phyloP scores from a whole-genome alignment of 2,329 filamentous ascomycete species.

The Fusarium ambrosium region DNA sequence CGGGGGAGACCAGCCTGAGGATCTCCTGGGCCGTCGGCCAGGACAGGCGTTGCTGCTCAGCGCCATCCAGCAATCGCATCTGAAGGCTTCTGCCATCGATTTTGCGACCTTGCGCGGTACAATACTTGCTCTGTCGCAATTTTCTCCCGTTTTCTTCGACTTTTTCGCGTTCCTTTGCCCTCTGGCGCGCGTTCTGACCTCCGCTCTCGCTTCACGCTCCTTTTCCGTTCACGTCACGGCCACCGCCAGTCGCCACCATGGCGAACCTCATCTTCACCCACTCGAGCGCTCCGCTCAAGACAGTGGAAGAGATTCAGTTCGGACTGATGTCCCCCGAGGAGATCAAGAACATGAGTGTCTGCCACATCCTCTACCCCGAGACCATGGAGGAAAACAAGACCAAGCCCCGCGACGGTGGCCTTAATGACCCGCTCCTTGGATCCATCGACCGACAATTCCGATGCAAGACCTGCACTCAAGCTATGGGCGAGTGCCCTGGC shows the following conservation, averaged over 20 bases:
- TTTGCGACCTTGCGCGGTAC: conserved; percentile 43
- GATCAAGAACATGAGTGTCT: conserved; percentile 99
- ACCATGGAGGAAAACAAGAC: conserved; percentile 98
- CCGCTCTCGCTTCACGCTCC: conserved; percentile 43
- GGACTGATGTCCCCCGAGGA: conserved; percentile 97
- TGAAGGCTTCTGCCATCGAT: conserved; percentile 52
- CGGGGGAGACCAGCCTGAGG: conserved; percentile 60
- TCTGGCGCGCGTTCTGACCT: conserved; percentile 43
- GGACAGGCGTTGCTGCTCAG: conserved; percentile 59
- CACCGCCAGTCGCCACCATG: conserved; percentile 73
- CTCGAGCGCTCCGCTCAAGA: conserved; percentile 96
- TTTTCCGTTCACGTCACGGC: conserved; percentile 44
- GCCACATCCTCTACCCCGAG: conserved; percentile 97
- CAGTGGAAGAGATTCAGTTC: conserved; percentile 99
- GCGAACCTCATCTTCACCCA: conserved; percentile 91
- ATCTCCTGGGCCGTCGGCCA: conserved; percentile 63
- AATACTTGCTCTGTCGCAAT: conserved; percentile 38
- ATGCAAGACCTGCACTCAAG: conserved; percentile 96
- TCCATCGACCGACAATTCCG: conserved; percentile 96
- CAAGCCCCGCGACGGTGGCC: conserved; percentile 88
- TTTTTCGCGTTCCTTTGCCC: conserved; percentile 44
- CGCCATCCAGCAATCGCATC: conserved; percentile 56
- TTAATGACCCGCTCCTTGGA: conserved; percentile 95
- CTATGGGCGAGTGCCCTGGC: conserved; percentile 95
- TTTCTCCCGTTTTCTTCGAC: conserved; percentile 42